Evolutionary conservation across 139 green algal species (phyloP).

Genomic region (Mychonastes homosphaera): DNA sequence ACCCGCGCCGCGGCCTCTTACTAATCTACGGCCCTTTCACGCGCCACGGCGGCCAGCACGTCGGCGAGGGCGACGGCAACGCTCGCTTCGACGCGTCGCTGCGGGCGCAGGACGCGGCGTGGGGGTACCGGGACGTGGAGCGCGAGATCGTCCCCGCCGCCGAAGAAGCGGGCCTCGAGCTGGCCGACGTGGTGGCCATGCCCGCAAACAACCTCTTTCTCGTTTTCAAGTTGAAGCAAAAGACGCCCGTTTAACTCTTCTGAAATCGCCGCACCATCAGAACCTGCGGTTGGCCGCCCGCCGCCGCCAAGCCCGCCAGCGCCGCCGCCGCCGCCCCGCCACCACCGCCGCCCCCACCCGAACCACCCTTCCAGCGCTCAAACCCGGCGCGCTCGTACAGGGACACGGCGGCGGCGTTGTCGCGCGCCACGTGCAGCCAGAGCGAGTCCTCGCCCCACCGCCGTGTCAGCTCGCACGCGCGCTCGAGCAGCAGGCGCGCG

Average conservation of each 20-base stretch:
- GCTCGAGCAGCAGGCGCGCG: slow-evolving; percentile 33
- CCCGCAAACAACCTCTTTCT: slow-evolving; percentile 52
- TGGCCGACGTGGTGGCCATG: slow-evolving; percentile 28
- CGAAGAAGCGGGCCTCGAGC: slow-evolving; percentile 19
- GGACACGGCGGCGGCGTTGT: slow-evolving; percentile 27
- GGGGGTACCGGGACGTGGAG: slow-evolving; percentile 45
- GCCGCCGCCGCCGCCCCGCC: no score
- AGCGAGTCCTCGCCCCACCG: slow-evolving; percentile 31
- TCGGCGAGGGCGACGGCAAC: slow-evolving; percentile 34
- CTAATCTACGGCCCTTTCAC: slow-evolving; percentile 50
- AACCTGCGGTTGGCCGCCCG: no score
- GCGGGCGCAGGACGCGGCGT: slow-evolving; percentile 22
- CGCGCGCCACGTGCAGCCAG: slow-evolving; percentile 47
- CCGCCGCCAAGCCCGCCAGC: no score
- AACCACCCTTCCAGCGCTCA: no score
- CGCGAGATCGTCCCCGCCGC: slow-evolving; percentile 25
- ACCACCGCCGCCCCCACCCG: no score
- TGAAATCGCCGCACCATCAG: no score
- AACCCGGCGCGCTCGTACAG: slow-evolving; percentile 42
- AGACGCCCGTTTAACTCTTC: no score
- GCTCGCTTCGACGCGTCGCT: slow-evolving; percentile 40
- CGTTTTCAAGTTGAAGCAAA: no score
- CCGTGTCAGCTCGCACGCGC: slow-evolving; percentile 28
- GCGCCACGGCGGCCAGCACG: slow-evolving; percentile 25
- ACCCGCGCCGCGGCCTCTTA: slow-evolving; percentile 7